Base-by-base conservation (phyloP, 225 moss, liverwort and hornwort species). In the Marchantia paleacea region DNA sequence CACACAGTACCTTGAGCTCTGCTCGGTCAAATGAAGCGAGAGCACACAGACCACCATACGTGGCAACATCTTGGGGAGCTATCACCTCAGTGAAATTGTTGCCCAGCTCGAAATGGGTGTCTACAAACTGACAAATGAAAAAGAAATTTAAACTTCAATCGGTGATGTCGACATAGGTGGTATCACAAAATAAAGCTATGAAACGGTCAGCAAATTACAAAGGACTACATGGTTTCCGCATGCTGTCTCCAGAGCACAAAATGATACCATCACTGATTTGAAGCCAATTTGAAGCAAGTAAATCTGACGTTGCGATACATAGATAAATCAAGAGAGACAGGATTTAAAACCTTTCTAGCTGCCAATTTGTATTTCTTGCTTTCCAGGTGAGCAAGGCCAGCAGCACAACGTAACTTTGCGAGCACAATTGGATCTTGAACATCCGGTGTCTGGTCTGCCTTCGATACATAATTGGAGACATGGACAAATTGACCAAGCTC, bases 401-500 rank as follows among this genome's bases (percentile, higher is more conserved):
- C 99, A 31, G 99, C 99, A 84, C 95, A 95, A 49, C 90, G 90
- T 31, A 99, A 91, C 80, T 99, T 99, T 26, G 95, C 99, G 68
- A 95, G 86, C 64, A 99, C 95, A 80, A 95, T 86, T 29, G 92
- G 91, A 67, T 99, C 99, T 84, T 91, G 91, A 73, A 95, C 94
- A 86, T 95, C 99, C 80, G 95, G 99, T 22, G 95, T 95, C 84
- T 99, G 94, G 79, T 99, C 95, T 54, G 99, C 99, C 84, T 95
- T 99, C 1, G 99, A 92, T 60, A 99, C 99, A 80, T 95, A 95
- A 51, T 95, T 99, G 58, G 95, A 91, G 70, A 95, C 99, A 85
- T 94, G 95, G 48, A 95, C 99, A 85, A 99, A 99, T 85, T 95
- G 95, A 25, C 95, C 99, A 71, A 99, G 92, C 82, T 99, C 95